Evolutionary conservation across 805 yeast genomes (phyloP).

Genomic region (Candida maltosa): DNA sequence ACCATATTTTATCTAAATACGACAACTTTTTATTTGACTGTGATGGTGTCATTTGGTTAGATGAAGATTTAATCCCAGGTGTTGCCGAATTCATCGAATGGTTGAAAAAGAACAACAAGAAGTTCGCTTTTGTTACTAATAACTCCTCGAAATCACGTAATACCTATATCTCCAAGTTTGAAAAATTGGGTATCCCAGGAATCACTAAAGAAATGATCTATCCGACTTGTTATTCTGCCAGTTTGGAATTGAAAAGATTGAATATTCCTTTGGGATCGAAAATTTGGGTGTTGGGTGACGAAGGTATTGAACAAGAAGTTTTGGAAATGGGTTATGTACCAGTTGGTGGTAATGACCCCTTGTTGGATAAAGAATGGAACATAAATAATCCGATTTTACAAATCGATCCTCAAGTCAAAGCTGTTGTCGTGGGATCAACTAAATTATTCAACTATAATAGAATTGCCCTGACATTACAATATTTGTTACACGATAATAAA

Average conservation of each 20-base stretch:
- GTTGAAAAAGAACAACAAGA: constrained; percentile 20
- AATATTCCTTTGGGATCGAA: constrained; percentile 27
- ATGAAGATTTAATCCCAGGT: constrained; percentile 30
- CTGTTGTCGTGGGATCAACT: constrained; percentile 40
- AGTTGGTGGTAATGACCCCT: constrained; percentile 31
- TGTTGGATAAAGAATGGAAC: constrained; percentile 22
- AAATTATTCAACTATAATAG: constrained; percentile 34
- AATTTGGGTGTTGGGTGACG: constrained; percentile 40
- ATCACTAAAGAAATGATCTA: constrained; percentile 26
- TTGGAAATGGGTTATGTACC: constrained; percentile 29
- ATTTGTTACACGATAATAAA: constrained; percentile 28
- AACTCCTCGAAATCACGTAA: constrained; percentile 34
- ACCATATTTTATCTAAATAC: constrained; percentile 20
- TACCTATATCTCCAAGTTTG: constrained; percentile 30
- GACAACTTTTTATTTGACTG: constrained; percentile 41
- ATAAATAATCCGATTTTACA: constrained; percentile 21
- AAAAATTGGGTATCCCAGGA: constrained; percentile 24
- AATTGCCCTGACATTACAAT: constrained; percentile 35
- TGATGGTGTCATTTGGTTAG: constrained; percentile 43
- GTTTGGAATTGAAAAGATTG: constrained; percentile 19
- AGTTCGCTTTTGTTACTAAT: constrained; percentile 34
- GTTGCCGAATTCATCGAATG: constrained; percentile 22
- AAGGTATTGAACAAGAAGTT: constrained; percentile 35
- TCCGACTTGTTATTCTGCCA: constrained; percentile 39
- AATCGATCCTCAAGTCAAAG: constrained; percentile 37